phyloP scores from a whole-genome alignment of 164 flowering plant genomes.

The Macadamia integrifolia region DNA sequence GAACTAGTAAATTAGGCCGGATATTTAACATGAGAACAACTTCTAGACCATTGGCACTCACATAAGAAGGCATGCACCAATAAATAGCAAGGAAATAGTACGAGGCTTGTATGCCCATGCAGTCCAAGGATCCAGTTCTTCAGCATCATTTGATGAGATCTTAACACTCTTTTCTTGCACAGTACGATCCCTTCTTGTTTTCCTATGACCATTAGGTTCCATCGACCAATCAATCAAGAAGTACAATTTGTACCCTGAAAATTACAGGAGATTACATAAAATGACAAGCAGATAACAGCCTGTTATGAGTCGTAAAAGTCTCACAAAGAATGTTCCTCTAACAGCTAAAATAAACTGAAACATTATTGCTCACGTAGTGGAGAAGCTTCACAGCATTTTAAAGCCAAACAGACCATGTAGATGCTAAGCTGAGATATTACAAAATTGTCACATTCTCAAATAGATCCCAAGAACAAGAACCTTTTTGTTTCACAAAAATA shows the following conservation, averaged over 20 bases:
- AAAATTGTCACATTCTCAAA: neutral
- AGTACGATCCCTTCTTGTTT: conserved; percentile 33
- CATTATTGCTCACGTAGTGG: neutral
- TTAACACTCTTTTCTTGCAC: conserved; percentile 39
- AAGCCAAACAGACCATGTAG: neutral
- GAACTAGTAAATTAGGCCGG: neutral
- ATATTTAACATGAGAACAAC: neutral
- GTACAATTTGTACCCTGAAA: conserved; percentile 23
- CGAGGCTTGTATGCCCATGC: conserved; percentile 98
- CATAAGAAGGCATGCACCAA: conserved; percentile 93
- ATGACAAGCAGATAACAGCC: neutral
- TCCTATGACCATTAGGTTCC: conserved; percentile 58
- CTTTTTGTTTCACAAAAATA: neutral
- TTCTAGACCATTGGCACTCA: conserved; percentile 32
- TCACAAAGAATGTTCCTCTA: neutral
- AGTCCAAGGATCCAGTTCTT: conserved; percentile 95
- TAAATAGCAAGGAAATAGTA: conserved; percentile 65
- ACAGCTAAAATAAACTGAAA: neutral
- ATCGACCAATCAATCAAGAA: conserved; percentile 21
- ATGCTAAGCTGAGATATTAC: neutral
- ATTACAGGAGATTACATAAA: neutral
- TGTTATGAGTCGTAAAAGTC: neutral
- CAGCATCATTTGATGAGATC: conserved; percentile 22
- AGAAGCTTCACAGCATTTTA: neutral
- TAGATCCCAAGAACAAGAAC: neutral